phyloP scores from a whole-genome alignment of 2,329 filamentous ascomycete species.

The Xenosphaeropsis pyriputrescens region DNA sequence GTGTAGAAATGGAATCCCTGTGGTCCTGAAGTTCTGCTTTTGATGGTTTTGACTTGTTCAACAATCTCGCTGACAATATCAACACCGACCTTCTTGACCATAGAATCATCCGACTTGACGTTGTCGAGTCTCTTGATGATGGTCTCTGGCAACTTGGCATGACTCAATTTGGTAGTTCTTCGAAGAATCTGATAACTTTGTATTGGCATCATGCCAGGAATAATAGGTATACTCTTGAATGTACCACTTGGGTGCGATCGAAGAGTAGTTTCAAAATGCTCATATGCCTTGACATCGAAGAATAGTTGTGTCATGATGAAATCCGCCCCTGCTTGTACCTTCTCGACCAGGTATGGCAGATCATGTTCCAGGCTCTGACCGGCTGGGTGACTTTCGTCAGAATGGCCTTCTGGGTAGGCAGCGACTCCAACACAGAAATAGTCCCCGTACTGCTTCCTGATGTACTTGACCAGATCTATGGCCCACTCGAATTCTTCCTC shows the following conservation, averaged over 20 bases:
- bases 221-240: conserved; percentile 78
- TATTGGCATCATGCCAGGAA: conserved; percentile 93
- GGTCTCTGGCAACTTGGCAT: conserved; percentile 62
- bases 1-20: conserved; percentile 96
- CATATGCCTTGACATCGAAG: conserved; percentile 77
- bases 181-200: conserved; percentile 95
- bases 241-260: conserved; percentile 69
- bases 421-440: conserved; percentile 96
- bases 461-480: conserved; percentile 79
- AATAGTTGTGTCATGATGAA: conserved; percentile 99
- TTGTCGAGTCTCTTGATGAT: conserved; percentile 57
- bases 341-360: conserved; percentile 78
- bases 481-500: conserved; percentile 80
- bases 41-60: conserved; percentile 56
- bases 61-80: conserved; percentile 77
- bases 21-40: conserved; percentile 39
- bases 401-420: conserved; percentile 88
- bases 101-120: conserved; percentile 67
- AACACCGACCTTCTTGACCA: conserved; percentile 66
- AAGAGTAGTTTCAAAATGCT: conserved; percentile 61
- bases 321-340: conserved; percentile 81
- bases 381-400: conserved; percentile 72
- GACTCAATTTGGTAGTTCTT: conserved; percentile 85
- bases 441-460: conserved; percentile 70
- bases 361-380: conserved; percentile 62